Evolutionary conservation across 179 eudicot species (phyloP).

Genomic region (Sideroxylon spinosum): DNA sequence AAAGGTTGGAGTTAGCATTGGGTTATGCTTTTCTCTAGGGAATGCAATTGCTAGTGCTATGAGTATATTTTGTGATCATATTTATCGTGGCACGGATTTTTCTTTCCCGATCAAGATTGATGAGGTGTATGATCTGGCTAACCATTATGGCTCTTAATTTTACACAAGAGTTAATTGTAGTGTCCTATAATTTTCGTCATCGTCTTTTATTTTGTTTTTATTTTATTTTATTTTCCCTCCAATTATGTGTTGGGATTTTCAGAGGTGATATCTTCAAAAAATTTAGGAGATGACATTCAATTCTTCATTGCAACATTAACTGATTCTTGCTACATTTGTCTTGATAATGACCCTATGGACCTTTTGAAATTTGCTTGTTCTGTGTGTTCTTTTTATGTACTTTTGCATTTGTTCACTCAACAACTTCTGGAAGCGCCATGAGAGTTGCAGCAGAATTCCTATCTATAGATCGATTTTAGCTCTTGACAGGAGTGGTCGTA

Average conservation of each 20-base stretch:
- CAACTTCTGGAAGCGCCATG: not conserved
- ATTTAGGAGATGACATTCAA: constrained; percentile 6
- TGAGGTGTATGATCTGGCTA: too few species aligned
- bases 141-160: not conserved
- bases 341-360: not conserved
- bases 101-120: too few species aligned
- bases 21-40: constrained; percentile 95
- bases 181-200: constrained; percentile 1
- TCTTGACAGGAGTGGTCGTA: not conserved
- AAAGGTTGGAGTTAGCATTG: constrained; percentile 99
- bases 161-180: not conserved
- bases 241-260: constrained; percentile 97
- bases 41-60: constrained; percentile 97
- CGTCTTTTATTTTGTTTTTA: constrained; percentile 19
- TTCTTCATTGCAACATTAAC: not conserved
- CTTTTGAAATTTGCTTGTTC: not conserved
- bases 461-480: not conserved
- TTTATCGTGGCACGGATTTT: constrained; percentile 11
- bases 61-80: constrained; percentile 42
- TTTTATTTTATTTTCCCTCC: too few species aligned
- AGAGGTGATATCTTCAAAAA: constrained; percentile 44
- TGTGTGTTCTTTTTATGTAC: not conserved
- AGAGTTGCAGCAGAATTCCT: not conserved
- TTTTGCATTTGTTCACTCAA: constrained; percentile 3
- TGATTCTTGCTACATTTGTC: too few species aligned